phyloP scores from a whole-genome alignment of 768 basidiomycete species.

The Guyanaporus albipodus region DNA sequence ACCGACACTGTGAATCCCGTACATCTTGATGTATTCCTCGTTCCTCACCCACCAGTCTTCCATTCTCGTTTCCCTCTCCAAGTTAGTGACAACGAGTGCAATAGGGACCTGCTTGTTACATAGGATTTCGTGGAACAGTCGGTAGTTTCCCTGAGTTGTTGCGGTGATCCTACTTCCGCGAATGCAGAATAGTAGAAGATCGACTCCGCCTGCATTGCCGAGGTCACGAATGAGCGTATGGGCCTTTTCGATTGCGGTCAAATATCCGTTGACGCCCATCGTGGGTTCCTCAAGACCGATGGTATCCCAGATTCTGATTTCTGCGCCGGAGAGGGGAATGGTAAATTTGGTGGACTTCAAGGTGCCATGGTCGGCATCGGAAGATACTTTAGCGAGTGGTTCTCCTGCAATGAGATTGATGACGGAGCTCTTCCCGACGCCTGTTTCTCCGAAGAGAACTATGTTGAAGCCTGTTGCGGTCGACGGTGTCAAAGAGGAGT shows the following conservation, averaged over 20 bases:
- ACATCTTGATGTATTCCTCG: slow-evolving; percentile 18
- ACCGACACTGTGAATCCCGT: slow-evolving; percentile 28
- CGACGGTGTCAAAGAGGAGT: no score
- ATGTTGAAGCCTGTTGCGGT: slow-evolving; percentile 21
- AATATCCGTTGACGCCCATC: slow-evolving; percentile 26
- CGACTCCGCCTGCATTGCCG: slow-evolving; percentile 25
- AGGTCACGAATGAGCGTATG: slow-evolving; percentile 24
- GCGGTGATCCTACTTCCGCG: slow-evolving; percentile 32
- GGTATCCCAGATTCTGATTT: slow-evolving; percentile 29
- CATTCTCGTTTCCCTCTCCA: slow-evolving; percentile 36
- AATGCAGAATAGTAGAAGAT: slow-evolving; percentile 38
- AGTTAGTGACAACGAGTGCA: slow-evolving; percentile 37
- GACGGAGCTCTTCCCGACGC: slow-evolving; percentile 42
- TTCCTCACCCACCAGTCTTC: slow-evolving; percentile 36
- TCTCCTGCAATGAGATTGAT: slow-evolving; percentile 39
- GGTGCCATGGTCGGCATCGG: slow-evolving; percentile 32
- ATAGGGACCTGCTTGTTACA: slow-evolving; percentile 39
- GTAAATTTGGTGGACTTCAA: slow-evolving; percentile 27
- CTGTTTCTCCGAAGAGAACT: slow-evolving; percentile 30
- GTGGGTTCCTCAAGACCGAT: slow-evolving; percentile 31
- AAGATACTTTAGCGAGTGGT: slow-evolving; percentile 29
- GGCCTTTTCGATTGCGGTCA: slow-evolving; percentile 29
- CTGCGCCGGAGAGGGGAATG: slow-evolving; percentile 4
- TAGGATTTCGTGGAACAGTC: slow-evolving; percentile 37
- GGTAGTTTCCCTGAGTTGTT: slow-evolving; percentile 35